Percentiles rank a stretch among this genome's conserved stretches.
Evolutionary conservation across 345 rosid genomes (phyloP).

Genomic region (Aurinia saxatilis): DNA sequence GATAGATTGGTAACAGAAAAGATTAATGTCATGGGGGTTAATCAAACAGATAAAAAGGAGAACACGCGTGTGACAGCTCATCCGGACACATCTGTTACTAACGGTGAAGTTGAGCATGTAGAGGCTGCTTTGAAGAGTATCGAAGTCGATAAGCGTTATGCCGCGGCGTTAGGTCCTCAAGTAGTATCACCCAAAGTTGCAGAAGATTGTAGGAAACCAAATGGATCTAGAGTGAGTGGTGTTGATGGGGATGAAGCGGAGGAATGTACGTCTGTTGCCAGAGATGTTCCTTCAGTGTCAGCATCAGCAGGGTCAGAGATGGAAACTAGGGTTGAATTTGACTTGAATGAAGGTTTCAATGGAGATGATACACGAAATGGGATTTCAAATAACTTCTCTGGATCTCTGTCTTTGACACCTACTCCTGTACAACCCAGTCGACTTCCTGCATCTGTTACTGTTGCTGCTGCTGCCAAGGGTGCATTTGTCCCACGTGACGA

Average conservation of each 20-base stretch:
- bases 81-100: conserved; percentile 21
- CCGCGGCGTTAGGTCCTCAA: conserved; percentile 1
- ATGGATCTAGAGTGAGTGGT: conserved; percentile 27
- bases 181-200: conserved; percentile 24
- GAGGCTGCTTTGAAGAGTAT: conserved; percentile 26
- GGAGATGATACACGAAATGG: conserved; percentile 48
- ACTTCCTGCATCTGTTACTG: conserved; percentile 62
- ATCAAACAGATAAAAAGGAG: conserved; percentile 20
- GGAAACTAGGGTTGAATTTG: conserved; percentile 69
- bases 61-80: conserved; percentile 15
- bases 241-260: conserved; percentile 42
- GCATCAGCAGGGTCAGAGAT: conserved; percentile 28
- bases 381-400: conserved; percentile 34
- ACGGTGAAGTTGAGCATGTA: conserved; percentile 27
- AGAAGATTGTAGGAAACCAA: conserved; percentile 26
- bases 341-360: conserved; percentile 71
- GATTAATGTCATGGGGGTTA: conserved; percentile 21
- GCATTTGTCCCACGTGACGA: conserved; percentile 79
- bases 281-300: conserved; percentile 25
- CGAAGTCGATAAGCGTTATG: conserved; percentile 13
- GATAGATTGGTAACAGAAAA: conserved; percentile 34
- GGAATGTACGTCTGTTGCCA: conserved; percentile 30
- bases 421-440: conserved; percentile 32
- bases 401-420: conserved; percentile 30
- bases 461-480: conserved; percentile 86